Base-by-base conservation (phyloP, 352 stramenopile species). In the Globisporangium recalcitrans region DNA sequence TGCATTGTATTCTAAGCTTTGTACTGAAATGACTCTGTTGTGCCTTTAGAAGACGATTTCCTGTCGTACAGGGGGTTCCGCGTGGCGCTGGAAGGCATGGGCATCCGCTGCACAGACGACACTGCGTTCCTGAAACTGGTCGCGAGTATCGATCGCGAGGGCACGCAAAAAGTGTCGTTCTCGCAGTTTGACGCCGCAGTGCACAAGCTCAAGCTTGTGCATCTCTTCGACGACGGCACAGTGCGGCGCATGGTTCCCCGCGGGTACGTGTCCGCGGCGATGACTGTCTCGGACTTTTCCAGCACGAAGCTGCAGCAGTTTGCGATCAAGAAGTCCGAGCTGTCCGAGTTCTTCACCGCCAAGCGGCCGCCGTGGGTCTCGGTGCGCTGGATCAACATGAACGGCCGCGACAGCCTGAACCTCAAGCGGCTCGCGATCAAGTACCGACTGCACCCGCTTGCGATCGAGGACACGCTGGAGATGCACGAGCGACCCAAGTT, bases 381-480 rank as follows among this genome's bases (percentile, higher is more conserved):
- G 4, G 80, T 91, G 46, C 87, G 87, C 13, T 96, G 85, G 85
- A 94, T 95, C 62, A 93, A 96, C 69, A 67, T 96, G 54, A 78
- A 90, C 63, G 78, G 83, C 44, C 79, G 80, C 58, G 81, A 91
- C 69, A 89, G 78, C 31, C 55, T 95, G 14, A 91, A 89, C 49
- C 82, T 96, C 52, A 95, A 93, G 65, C 77, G 84, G 24, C 69
- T 95, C 26, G 85, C 87, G 52, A 95, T 96, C 71, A 96, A 95
- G 71, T 92, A 95, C 65, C 76, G 82, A 21, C 68, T 96, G 8
- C 87, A 96, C 52, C 87, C 87, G 16, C 73, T 96, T 0, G 87
- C 85, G 2, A 82, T 96, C 21, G 87, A 96, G 59, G 87, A 96
- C 61, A 93, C 80, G 22, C 86, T 96, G 26, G 82, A 95, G 62